Conservation (phyloP, 192 early-diverging fungal genomes). For the Radiomyces spectabilis region DNA sequence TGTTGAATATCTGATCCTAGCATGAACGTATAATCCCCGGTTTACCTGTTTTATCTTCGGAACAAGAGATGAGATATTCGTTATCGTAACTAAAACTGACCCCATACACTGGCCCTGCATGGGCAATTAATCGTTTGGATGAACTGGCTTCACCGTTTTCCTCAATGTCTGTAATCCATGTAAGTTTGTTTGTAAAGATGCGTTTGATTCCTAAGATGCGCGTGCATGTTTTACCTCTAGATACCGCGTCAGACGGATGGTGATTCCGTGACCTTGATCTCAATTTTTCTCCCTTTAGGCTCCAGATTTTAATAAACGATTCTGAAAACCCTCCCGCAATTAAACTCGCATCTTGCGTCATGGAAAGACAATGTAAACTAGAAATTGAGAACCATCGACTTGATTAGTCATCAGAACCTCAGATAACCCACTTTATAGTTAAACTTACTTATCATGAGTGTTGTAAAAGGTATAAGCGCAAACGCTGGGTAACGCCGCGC, state of each 20-base stretch:
- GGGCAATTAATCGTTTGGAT: slow-evolving; percentile 70
- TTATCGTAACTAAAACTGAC: slow-evolving; percentile 80
- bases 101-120: slow-evolving; percentile 88
- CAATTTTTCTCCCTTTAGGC: slow-evolving; percentile 68
- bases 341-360: slow-evolving; percentile 72
- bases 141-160: too few relatives aligned
- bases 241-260: slow-evolving; percentile 40
- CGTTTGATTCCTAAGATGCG: background rate
- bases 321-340: slow-evolving; percentile 89
- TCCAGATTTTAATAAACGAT: slow-evolving; percentile 91
- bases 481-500: slow-evolving; percentile 72
- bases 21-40: too few relatives aligned
- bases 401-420: background rate
- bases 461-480: slow-evolving; percentile 97
- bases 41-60: slow-evolving; percentile 89
- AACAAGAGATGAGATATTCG: slow-evolving; percentile 78
- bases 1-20: too few relatives aligned
- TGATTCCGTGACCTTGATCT: slow-evolving; percentile 52
- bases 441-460: slow-evolving; percentile 56
- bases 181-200: too few relatives aligned
- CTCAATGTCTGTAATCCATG: too few relatives aligned
- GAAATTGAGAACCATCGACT: background rate
- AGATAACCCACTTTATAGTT: too few relatives aligned
- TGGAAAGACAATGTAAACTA: slow-evolving; percentile 73
- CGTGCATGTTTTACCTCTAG: too few relatives aligned